Base-by-base conservation (phyloP, 805 yeast species). In the Yarrowia sp. region DNA sequence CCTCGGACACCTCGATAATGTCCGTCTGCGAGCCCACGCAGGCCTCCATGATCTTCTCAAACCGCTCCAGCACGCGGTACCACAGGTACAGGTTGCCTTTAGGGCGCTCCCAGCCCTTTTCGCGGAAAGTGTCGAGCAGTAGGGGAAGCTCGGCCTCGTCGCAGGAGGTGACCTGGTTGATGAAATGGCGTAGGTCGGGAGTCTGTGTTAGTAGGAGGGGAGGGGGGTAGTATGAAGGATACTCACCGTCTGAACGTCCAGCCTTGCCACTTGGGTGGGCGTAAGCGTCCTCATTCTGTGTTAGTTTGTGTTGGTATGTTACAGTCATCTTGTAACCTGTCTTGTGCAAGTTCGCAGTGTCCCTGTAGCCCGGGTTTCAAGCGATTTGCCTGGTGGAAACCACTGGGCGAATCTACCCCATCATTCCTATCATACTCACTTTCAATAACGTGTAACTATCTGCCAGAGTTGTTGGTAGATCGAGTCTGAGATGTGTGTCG, bases 41-140 rank as follows among this genome's bases (percentile, higher is more conserved):
- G 3, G 68, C 67, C 58, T 84, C 87, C 60, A 89, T 74, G 6
- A 89, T 78, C 12, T 77, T 79, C 70, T 92, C 97, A 69, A 92
- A 83, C 67, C 86, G 78, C 71, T 90, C 87, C 67, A 93, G 76
- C 1, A 89, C 83, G 0, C 86, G 81, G 27, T 88, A 81, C 94
- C 96, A 92, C 63, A 85, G 85, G 64, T 80, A 80, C 32, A 93
- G 73, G 67, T 89, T 87, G 35, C 87, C 88, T 64, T 84, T 77
- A 8, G 90, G 86, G 22, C 85, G 74, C 29, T 80, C 80, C 90
- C 90, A 85, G 16, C 60, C 22, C 39, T 67, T 70, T 64, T 77
- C 25, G 32, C 42, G 67, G 63, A 81, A 76, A 2, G 64, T 65
- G 13, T 69, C 69, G 58, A 84, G 69, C 41, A 73, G 68, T 3